A percentile compares a stretch with the other conserved stretches of the same genome.
Evolutionary conservation across 75 land plant species (phyloP).

Genomic region (Chamaecyparis obtusa): DNA sequence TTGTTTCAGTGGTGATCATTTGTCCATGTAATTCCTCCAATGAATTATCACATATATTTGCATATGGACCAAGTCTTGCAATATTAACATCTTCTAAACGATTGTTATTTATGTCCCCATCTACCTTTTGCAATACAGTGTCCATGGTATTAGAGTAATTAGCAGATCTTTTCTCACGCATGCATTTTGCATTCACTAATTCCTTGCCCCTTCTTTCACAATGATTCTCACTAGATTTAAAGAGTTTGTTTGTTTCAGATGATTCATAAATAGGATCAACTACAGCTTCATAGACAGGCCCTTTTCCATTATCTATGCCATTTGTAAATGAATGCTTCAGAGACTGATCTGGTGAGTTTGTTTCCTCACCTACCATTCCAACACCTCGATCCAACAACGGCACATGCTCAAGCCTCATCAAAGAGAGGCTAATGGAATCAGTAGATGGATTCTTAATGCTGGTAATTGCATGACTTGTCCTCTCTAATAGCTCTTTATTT

Average conservation of each 20-base stretch:
- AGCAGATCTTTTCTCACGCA: not conserved
- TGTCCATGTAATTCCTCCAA: not conserved
- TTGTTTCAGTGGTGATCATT: not conserved
- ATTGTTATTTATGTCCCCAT: not conserved
- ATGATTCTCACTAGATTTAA: not conserved
- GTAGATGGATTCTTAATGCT: not conserved
- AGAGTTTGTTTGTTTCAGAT: not conserved
- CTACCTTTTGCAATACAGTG: not conserved
- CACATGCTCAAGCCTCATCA: not conserved
- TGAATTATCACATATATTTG: not conserved
- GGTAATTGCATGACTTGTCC: not conserved
- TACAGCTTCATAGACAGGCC: not conserved
- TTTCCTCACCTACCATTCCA: not conserved
- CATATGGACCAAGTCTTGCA: not conserved
- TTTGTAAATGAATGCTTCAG: not conserved
- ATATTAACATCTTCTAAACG: not conserved
- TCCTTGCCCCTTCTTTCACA: not conserved
- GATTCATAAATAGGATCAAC: constrained; percentile 3
- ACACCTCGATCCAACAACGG: not conserved
- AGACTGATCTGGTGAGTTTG: not conserved
- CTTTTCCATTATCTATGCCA: not conserved
- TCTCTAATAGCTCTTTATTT: not conserved
- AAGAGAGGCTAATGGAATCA: not conserved
- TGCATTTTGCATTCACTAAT: not conserved
- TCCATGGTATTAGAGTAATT: not conserved